A percentile compares a stretch with the other conserved stretches of the same genome.
phyloP scores from a whole-genome alignment of 495 filamentous ascomycete species.

The Talaromyces borbonicus region DNA sequence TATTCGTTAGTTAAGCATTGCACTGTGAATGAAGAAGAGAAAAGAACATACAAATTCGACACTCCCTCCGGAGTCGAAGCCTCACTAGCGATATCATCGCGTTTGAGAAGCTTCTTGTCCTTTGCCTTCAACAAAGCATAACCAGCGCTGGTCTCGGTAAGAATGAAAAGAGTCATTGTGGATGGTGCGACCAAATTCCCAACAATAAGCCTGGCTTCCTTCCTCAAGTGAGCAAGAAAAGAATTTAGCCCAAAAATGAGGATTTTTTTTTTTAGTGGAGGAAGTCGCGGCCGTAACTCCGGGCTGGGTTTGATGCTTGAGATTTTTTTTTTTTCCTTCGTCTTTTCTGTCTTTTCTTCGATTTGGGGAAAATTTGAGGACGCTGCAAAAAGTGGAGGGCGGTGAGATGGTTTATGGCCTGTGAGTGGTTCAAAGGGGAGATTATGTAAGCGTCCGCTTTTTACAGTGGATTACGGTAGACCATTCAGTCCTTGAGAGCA shows the following conservation, averaged over 20 bases:
- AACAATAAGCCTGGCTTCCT: too few species aligned
- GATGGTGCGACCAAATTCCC: conserved; percentile 25
- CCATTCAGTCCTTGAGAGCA: neutral
- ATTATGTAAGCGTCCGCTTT: conserved; percentile 2
- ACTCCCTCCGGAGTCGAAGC: conserved; percentile 74
- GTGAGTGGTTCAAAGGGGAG: neutral
- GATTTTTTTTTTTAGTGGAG: conserved; percentile 1
- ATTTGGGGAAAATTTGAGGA: conserved; percentile 7
- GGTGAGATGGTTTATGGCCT: conserved; percentile 2
- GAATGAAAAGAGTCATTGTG: conserved; percentile 68
- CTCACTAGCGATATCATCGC: conserved; percentile 63
- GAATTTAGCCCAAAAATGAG: neutral
- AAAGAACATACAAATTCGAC: conserved; percentile 63
- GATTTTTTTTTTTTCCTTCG: conserved; percentile 2
- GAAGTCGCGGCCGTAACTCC: conserved; percentile 1
- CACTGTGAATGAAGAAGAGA: neutral
- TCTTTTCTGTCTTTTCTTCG: too few species aligned
- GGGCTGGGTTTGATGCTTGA: neutral
- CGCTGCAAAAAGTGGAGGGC: conserved; percentile 5
- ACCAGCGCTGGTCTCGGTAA: conserved; percentile 89
- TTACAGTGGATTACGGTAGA: neutral
- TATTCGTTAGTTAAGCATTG: neutral
- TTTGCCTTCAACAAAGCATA: conserved; percentile 96
- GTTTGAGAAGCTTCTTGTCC: conserved; percentile 94
- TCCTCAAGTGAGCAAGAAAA: too few species aligned